Conservation (phyloP, 257 asterid genomes). For the Echites panduratus region DNA sequence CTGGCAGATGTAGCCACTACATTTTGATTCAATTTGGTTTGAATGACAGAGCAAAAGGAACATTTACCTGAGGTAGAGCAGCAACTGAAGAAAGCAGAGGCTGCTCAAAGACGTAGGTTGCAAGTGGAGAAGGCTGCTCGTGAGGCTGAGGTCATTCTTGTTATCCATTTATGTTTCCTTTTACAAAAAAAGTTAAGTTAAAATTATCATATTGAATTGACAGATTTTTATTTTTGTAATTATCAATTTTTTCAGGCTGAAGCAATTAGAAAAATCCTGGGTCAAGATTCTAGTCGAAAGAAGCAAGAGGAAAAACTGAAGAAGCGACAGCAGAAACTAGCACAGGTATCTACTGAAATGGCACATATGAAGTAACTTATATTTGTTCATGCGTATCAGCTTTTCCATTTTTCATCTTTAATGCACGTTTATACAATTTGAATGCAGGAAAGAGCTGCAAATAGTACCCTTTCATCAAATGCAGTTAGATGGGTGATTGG, state of each 20-base stretch:
- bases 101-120: conserved; percentile 71
- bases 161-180: background rate
- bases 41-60: conserved; percentile 60
- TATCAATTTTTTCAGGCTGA: conserved; percentile 50
- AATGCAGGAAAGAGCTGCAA: conserved; percentile 58
- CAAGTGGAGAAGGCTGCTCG: conserved; percentile 82
- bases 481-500: conserved; percentile 76
- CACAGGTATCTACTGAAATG: conserved; percentile 40
- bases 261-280: conserved; percentile 80
- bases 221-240: background rate
- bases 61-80: conserved; percentile 70
- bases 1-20: background rate
- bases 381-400: background rate
- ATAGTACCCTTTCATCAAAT: conserved; percentile 35
- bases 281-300: conserved; percentile 90
- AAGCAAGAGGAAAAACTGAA: conserved; percentile 64
- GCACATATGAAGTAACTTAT: background rate
- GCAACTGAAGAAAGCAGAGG: conserved; percentile 81
- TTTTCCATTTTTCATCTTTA: background rate
- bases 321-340: conserved; percentile 52
- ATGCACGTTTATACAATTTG: background rate
- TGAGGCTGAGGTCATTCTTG: conserved; percentile 61
- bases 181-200: background rate
- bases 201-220: background rate
- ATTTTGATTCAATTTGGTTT: conserved; percentile 13